phyloP scores from a whole-genome alignment of 2,329 filamentous ascomycete species.

The Neoascochyta sp. region DNA sequence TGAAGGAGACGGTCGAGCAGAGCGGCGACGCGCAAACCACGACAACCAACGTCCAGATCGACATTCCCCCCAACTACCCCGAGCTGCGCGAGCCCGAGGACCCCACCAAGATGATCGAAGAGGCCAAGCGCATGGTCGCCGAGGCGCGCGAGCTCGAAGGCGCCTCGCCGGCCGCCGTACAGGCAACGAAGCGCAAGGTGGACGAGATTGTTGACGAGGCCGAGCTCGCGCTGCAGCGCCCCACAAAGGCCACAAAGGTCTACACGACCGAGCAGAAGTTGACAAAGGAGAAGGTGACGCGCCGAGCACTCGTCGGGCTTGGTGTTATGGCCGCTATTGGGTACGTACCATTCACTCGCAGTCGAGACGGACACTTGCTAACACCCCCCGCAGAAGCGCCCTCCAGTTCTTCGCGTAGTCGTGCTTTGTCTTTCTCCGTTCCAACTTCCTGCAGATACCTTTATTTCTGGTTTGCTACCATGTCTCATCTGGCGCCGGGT shows the following conservation, averaged over 20 bases:
- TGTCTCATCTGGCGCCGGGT: too few relatives aligned
- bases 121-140: constrained; percentile 84
- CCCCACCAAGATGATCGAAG: constrained; percentile 75
- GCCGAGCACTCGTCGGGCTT: constrained; percentile 79
- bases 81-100: constrained; percentile 73
- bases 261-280: constrained; percentile 66
- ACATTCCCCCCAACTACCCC: constrained; percentile 64
- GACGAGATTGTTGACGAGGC: constrained; percentile 59
- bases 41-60: constrained; percentile 69
- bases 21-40: constrained; percentile 62
- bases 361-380: too few relatives aligned
- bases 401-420: too few relatives aligned
- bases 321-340: constrained; percentile 83
- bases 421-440: too few relatives aligned
- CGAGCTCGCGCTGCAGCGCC: constrained; percentile 49
- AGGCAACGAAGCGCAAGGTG: constrained; percentile 38
- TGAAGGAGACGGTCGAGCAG: constrained; percentile 61
- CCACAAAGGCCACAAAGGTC: constrained; percentile 67
- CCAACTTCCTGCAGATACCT: too few relatives aligned
- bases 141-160: constrained; percentile 57
- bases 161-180: constrained; percentile 14
- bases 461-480: too few relatives aligned
- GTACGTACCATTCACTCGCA: too few relatives aligned
- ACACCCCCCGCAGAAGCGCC: too few relatives aligned
- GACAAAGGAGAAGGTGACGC: constrained; percentile 81